phyloP scores from a whole-genome alignment of 148 eudicot genomes.

The Rhododendron ovatum region DNA sequence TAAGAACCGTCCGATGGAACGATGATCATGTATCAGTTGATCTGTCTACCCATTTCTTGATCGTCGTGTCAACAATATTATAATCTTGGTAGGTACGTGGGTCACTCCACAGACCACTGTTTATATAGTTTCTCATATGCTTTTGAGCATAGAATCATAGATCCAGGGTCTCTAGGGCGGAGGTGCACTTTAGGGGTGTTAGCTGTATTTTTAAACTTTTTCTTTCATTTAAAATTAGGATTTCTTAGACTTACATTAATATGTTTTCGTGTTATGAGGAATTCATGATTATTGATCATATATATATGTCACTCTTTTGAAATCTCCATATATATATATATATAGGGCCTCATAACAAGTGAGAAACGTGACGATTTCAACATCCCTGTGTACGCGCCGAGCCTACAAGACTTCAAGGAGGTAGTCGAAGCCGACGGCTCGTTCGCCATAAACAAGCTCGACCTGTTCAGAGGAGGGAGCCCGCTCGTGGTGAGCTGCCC shows the following conservation, averaged over 20 bases:
- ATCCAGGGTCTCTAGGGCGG: too few relatives aligned
- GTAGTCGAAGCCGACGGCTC: constrained; percentile 78
- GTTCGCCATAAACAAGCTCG: constrained; percentile 62
- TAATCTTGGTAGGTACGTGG: background rate
- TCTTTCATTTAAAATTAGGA: background rate
- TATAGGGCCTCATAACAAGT: constrained; percentile 61
- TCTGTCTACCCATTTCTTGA: background rate
- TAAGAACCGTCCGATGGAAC: background rate
- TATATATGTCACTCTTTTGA: background rate
- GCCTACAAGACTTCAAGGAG: constrained; percentile 75
- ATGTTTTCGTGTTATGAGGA: background rate
- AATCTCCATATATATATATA: background rate
- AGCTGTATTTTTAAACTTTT: background rate
- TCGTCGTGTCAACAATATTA: background rate
- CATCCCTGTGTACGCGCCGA: constrained; percentile 88
- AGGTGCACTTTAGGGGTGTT: background rate
- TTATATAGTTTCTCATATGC: background rate
- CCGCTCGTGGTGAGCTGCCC: constrained; percentile 82
- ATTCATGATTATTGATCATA: background rate
- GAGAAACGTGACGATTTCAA: constrained; percentile 87
- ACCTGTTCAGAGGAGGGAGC: constrained; percentile 83
- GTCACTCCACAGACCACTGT: background rate
- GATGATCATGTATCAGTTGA: background rate
- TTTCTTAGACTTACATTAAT: background rate
- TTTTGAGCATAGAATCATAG: too few relatives aligned